Percentiles rank a stretch among this genome's conserved stretches.
These are phyloP conservation scores for Apostasia shenzhenica DNA, from an alignment of 106 monocot genomes.

Conservation along the genomic window DNA sequence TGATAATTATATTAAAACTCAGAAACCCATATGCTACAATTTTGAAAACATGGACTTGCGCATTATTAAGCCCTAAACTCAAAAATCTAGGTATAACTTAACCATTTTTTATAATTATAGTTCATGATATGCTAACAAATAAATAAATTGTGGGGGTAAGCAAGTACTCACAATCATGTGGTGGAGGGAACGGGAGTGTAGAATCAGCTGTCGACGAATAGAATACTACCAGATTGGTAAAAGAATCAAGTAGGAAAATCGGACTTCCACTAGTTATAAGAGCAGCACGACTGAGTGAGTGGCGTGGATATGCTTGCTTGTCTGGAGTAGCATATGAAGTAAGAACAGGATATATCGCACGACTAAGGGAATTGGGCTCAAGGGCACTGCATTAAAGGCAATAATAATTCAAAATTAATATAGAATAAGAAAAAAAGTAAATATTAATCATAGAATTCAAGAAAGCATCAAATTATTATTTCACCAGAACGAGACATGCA, in stretches of 20 bases:
- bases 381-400: conserved; percentile 55
- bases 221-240: conserved; percentile 85
- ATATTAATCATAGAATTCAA: too few relatives aligned
- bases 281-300: conserved; percentile 84
- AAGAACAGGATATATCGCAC: conserved; percentile 77
- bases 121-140: too few relatives aligned
- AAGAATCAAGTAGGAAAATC: conserved; percentile 86
- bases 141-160: too few relatives aligned
- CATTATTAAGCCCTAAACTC: too few relatives aligned
- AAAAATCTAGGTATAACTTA: too few relatives aligned
- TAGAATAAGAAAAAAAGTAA: neutral
- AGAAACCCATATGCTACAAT: too few relatives aligned
- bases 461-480: too few relatives aligned
- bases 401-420: neutral
- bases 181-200: conserved; percentile 81
- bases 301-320: conserved; percentile 83
- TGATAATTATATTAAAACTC: too few relatives aligned
- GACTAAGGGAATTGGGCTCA: conserved; percentile 70
- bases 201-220: conserved; percentile 80
- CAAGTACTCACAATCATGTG: conserved; percentile 81
- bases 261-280: conserved; percentile 86
- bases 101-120: too few relatives aligned
- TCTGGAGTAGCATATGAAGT: conserved; percentile 80
- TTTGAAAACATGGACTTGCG: too few relatives aligned
- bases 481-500: too few relatives aligned